Percentiles rank a stretch among this genome's conserved stretches.
Evolutionary conservation across 805 yeast species (phyloP).

Genomic region (Metschnikowia borealis): DNA sequence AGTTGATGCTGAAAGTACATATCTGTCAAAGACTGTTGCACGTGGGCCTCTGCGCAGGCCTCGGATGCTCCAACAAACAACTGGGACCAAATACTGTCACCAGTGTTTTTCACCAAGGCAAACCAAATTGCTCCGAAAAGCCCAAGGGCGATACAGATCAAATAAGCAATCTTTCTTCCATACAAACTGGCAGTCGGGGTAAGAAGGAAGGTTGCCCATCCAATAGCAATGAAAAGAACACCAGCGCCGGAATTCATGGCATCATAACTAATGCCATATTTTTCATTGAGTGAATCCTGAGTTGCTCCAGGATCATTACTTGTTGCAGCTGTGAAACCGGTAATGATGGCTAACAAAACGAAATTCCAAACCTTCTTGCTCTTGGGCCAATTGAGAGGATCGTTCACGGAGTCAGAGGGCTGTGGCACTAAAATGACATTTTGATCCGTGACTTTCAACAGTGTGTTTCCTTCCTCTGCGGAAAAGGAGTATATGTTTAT

Average conservation of each 20-base stretch:
- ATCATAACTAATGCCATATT: constrained; percentile 60
- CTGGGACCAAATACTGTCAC: constrained; percentile 74
- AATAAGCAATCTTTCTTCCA: constrained; percentile 62
- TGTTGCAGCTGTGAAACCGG: constrained; percentile 68
- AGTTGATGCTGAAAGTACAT: constrained; percentile 75
- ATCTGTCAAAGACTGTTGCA: constrained; percentile 65
- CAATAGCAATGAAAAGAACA: constrained; percentile 67
- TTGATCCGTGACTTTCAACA: constrained; percentile 16
- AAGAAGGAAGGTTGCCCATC: constrained; percentile 56
- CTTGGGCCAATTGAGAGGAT: constrained; percentile 44
- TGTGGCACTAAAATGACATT: constrained; percentile 44
- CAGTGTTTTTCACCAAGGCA: constrained; percentile 48
- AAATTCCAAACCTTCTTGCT: constrained; percentile 37
- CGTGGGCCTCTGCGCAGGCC: constrained; percentile 72
- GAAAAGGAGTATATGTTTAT: constrained; percentile 15
- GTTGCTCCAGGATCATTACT: constrained; percentile 73
- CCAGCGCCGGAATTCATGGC: constrained; percentile 81
- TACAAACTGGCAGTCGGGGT: constrained; percentile 68
- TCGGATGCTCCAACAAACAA: constrained; percentile 77
- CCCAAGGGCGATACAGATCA: constrained; percentile 58
- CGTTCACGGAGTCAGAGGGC: constrained; percentile 48
- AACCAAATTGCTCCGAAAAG: constrained; percentile 69
- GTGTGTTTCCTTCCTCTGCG: constrained; percentile 12
- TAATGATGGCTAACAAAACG: constrained; percentile 45
- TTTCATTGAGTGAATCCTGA: constrained; percentile 59